Evolutionary conservation across 768 basidiomycete genomes (phyloP).

Genomic region (Coprinellus aureogranulatus): DNA sequence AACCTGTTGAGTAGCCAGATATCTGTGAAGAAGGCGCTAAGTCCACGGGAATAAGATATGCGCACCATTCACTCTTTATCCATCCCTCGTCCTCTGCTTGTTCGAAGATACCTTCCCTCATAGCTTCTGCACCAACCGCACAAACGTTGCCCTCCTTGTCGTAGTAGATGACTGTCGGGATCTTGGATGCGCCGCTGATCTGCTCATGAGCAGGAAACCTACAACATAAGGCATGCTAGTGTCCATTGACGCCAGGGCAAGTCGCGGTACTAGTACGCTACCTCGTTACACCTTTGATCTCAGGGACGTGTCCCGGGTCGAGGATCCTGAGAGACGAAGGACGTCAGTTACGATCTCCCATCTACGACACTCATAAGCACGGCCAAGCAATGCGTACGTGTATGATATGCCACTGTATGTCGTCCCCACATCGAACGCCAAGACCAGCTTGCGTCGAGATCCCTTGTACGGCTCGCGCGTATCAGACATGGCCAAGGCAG

Average conservation of each 20-base stretch:
- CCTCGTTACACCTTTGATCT: conserved; percentile 21
- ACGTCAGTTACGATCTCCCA: too few relatives aligned
- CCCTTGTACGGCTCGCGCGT: conserved; percentile 16
- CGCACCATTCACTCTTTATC: conserved; percentile 46
- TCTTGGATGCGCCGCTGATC: conserved; percentile 41
- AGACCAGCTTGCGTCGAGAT: conserved; percentile 29
- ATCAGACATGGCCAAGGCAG: conserved; percentile 3
- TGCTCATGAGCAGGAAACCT: conserved; percentile 46
- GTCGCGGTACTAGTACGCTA: too few relatives aligned
- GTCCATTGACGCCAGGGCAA: too few relatives aligned
- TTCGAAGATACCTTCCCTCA: conserved; percentile 32
- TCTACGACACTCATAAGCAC: too few relatives aligned
- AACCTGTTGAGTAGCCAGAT: conserved; percentile 25
- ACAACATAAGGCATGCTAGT: too few relatives aligned
- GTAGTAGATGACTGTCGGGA: conserved; percentile 49
- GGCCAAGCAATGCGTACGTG: conserved; percentile 12
- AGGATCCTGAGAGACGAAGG: conserved; percentile 25
- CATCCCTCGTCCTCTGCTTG: conserved; percentile 43
- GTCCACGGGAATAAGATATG: conserved; percentile 12
- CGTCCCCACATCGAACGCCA: conserved; percentile 42
- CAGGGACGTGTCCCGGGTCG: conserved; percentile 31
- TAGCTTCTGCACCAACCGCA: conserved; percentile 45
- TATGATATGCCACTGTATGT: conserved; percentile 47
- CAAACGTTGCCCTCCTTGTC: conserved; percentile 32
- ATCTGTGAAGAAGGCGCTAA: too few relatives aligned